Base-by-base conservation (phyloP, 2,329 filamentous ascomycete genomes). In the Claviceps digitariae region DNA sequence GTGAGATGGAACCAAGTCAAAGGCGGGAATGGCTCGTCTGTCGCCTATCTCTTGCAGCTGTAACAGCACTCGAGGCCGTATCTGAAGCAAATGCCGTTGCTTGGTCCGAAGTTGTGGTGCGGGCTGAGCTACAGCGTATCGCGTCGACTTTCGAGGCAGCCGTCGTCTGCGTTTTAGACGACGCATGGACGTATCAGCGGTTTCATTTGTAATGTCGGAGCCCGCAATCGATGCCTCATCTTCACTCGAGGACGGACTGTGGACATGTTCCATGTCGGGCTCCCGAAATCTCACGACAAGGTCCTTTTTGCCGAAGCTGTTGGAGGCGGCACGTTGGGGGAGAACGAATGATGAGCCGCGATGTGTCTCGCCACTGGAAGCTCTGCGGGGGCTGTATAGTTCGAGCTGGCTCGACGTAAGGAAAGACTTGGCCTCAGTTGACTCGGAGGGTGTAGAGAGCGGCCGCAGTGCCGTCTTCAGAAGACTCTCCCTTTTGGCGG, bases 1-100 rank as follows among this genome's bases (percentile, higher is more conserved):
- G n/a, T 78, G 79, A 2, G 83, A 81, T 0, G 86, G 84, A 44
- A 89, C 76, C n/a, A 88, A 79, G 59, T 91, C 86, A 57, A 87
- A 81, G 4, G 80, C 77, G 1, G 86, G 86, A 51, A 75, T 74
- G 0, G 84, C 83, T 25, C 86, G 78, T 17, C 72, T 73, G 56
- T 80, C 75, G 43, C 74, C 68, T n/a, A 88, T 65, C 54, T 79
- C 75, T 62, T 90, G 86, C 17, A 90, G 70, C 65, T 91, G 86
- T 6, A 90, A 74, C 6, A 89, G 69, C 20, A 89, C 69, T 51
- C 80, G 80, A 12, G 86, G 84, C 17, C 84, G 79, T 31, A 86
- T 73, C 60, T 84, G 79, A 15, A 85, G 73, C 38, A 88, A 72
- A 57, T 84, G 76, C 25, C 85, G 74, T 62, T 84, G 85, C 62